A percentile compares a stretch with the other conserved stretches of the same genome.
phyloP scores from a whole-genome alignment of 177 flowering plant genomes.

The Vitis hybrid region DNA sequence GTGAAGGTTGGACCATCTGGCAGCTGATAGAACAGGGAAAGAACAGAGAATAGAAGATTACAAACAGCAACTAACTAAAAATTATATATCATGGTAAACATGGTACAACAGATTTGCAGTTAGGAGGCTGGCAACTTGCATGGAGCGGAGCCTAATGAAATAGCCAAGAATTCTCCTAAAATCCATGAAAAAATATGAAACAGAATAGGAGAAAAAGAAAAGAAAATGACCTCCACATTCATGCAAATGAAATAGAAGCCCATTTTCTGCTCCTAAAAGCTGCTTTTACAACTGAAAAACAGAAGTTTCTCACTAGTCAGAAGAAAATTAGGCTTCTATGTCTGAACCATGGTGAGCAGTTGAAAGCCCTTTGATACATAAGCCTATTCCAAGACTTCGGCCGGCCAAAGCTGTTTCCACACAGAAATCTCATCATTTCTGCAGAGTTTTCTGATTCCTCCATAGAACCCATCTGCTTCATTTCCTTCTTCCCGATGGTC shows the following conservation, averaged over 20 bases:
- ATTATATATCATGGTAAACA: neutral
- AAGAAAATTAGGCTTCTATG: neutral
- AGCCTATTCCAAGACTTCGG: conserved; percentile 26
- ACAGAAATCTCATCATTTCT: conserved; percentile 35
- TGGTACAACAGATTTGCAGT: conserved; percentile 6
- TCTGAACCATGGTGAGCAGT: neutral
- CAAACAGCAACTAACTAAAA: neutral
- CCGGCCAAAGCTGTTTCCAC: conserved; percentile 47
- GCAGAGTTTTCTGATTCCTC: conserved; percentile 46
- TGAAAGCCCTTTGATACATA: neutral
- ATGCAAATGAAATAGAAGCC: neutral
- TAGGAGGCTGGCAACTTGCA: conserved; percentile 4
- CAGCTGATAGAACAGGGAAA: too few relatives aligned
- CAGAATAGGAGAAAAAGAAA: neutral
- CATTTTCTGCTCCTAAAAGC: conserved; percentile 4
- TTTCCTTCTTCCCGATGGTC: conserved; percentile 48
- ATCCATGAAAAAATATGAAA: too few relatives aligned
- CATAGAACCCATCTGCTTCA: conserved; percentile 50
- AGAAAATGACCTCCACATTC: neutral
- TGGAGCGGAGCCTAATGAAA: neutral
- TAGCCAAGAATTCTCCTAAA: too few relatives aligned
- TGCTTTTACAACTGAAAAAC: neutral
- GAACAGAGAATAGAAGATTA: too few relatives aligned
- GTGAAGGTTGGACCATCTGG: too few relatives aligned
- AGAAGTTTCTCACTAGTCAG: neutral